These are phyloP conservation scores for Boechera stricta DNA, from an alignment of 345 rosid genomes.

Conservation along the genomic window DNA sequence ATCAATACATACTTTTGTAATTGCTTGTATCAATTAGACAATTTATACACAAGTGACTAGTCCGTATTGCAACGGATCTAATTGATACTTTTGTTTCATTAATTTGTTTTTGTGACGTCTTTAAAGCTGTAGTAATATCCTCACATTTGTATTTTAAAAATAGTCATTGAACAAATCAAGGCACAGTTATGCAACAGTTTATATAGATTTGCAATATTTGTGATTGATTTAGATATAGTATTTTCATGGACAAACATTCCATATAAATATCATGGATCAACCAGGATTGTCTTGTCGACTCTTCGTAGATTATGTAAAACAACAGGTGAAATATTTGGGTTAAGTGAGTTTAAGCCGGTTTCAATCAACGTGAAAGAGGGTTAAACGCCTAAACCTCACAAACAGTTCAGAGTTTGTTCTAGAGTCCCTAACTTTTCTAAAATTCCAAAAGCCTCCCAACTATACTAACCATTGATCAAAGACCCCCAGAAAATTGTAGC, in stretches of 20 bases:
- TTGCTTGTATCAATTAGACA: too few relatives aligned
- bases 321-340: not conserved
- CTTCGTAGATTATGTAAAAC: not conserved
- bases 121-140: not conserved
- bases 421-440: not conserved
- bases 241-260: not conserved
- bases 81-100: not conserved
- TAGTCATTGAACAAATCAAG: not conserved
- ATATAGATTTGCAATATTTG: not conserved
- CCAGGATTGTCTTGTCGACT: not conserved
- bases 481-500: not conserved
- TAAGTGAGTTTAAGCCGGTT: not conserved
- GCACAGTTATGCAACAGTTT: not conserved
- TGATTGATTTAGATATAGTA: not conserved
- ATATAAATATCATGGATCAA: not conserved
- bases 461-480: not conserved
- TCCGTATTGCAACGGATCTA: too few relatives aligned
- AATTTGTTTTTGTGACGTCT: not conserved
- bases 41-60: too few relatives aligned
- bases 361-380: not conserved
- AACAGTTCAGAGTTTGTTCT: not conserved
- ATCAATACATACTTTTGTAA: too few relatives aligned
- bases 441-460: conserved; percentile 16
- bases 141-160: not conserved
- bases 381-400: not conserved